Evolutionary conservation across 768 basidiomycete genomes (phyloP).

Genomic region (Podaxis sp.): DNA sequence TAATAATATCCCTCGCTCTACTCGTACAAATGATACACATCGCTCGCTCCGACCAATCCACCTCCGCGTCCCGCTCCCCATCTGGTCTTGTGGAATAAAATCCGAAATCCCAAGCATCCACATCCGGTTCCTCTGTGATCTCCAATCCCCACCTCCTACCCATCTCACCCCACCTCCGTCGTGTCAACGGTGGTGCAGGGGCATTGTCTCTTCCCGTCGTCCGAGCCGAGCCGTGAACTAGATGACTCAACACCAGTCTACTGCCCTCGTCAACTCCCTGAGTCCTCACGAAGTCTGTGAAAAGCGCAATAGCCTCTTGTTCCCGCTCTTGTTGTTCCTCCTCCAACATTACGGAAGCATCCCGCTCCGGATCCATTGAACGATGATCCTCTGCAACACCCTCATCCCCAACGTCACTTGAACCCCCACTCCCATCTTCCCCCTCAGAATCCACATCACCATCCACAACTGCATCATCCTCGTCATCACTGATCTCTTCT

Average conservation of each 20-base stretch:
- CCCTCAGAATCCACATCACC: constrained; percentile 22
- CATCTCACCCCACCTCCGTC: constrained; percentile 7
- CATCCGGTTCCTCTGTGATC: constrained; percentile 15
- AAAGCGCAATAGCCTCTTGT: constrained; percentile 44
- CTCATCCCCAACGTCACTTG: constrained; percentile 17
- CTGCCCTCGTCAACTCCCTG: constrained; percentile 13
- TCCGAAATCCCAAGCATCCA: constrained; percentile 16
- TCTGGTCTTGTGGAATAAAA: neutral
- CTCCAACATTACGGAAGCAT: neutral
- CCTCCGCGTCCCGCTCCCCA: constrained; percentile 14
- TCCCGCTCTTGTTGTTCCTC: constrained; percentile 17
- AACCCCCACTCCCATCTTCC: constrained; percentile 23
- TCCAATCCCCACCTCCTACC: constrained; percentile 15
- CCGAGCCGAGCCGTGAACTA: constrained; percentile 26
- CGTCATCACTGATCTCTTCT: constrained; percentile 43
- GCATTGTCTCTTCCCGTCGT: constrained; percentile 15
- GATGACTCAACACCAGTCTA: constrained; percentile 22
- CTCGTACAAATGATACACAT: constrained; percentile 68
- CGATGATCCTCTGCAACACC: constrained; percentile 12
- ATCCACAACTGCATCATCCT: constrained; percentile 31
- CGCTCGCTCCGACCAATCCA: constrained; percentile 18
- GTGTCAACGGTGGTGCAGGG: constrained; percentile 5
- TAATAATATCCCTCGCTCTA: constrained; percentile 68
- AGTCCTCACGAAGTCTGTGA: constrained; percentile 45
- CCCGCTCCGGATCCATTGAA: neutral